Evolutionary conservation across 2,329 filamentous ascomycete genomes (phyloP), one percentile per base, ranked within the genome.

Genomic region (Alternaria triticimaculans): DNA sequence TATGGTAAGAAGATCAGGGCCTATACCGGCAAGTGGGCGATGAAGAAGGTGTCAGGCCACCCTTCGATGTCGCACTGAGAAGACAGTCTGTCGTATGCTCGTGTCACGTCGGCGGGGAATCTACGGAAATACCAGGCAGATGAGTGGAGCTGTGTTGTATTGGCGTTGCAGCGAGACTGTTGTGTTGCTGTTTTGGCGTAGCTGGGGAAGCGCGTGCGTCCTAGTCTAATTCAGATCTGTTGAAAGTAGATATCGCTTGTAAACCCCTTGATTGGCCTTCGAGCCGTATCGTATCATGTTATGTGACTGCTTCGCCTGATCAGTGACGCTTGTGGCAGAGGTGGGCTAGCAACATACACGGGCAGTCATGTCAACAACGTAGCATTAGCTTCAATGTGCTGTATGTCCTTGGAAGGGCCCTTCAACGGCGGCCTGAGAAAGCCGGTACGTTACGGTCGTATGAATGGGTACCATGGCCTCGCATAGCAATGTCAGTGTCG

Each of bases 1-100:
- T 77, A 65, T 55, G 74, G 77, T 3, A 78, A 78, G 67, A 65
- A 60, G n/a, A 76, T 78, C 44, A 70, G 77, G n/a, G 60, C 61
- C 9, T 76, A 69, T 26, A 79, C 76, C 6, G 74, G 75, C 4
- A 65, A 46, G 33, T 79, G 70, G 68, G 74, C 75, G n/a, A 65
- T 61, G 51, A 64, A 65, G 51, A 65, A 70, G 43, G 23, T 14
- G 23, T 45, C 54, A 3, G 67, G 64, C 6, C 15, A 60, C 10
- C 60, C 66, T 15, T 67, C 66, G 0, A 67, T 69, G 66, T 65
- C 65, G 55, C 59, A 37, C 21, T 67, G 30, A 66, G 18, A 41
- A 41, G 37, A 41, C 37, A 41, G 37, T 41, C 37, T 41, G 37
- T 41, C 37, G 37, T 41, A 18, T 41, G 37, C n/a, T 41, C 37